These are phyloP conservation scores for Vicia sativa DNA, from an alignment of 306 rosid genomes.

Conservation along the genomic window DNA sequence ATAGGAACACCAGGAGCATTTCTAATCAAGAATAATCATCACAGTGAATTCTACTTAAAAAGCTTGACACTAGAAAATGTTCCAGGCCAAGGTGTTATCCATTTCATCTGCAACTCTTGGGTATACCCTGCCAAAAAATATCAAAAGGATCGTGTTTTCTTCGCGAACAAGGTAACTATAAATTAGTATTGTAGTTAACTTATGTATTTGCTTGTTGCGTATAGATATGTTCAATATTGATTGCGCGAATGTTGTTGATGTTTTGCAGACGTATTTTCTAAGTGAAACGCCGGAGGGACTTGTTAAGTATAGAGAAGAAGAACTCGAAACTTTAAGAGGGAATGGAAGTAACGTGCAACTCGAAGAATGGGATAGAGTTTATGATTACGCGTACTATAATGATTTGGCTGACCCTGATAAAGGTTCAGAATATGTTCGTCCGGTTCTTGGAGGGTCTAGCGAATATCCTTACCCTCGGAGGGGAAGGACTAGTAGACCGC, in stretches of 20 bases:
- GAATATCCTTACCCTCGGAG: slow-evolving; percentile 84
- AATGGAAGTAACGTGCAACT: slow-evolving; percentile 55
- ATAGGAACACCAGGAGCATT: slow-evolving; percentile 78
- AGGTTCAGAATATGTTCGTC: slow-evolving; percentile 55
- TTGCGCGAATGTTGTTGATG: not conserved
- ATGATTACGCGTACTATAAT: slow-evolving; percentile 78
- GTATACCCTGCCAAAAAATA: slow-evolving; percentile 66
- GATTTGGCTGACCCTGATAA: slow-evolving; percentile 66
- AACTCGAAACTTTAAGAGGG: slow-evolving; percentile 69
- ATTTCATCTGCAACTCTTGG: slow-evolving; percentile 90
- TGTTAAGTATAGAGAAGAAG: slow-evolving; percentile 67
- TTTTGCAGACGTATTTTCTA: slow-evolving; percentile 65
- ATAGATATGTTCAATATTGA: not conserved
- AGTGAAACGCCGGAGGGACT: slow-evolving; percentile 69
- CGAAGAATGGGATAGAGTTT: slow-evolving; percentile 76
- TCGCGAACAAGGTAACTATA: slow-evolving; percentile 55
- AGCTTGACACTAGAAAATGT: slow-evolving; percentile 65
- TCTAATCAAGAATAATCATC: slow-evolving; percentile 66
- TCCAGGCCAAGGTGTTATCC: slow-evolving; percentile 65
- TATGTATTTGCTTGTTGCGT: not conserved
- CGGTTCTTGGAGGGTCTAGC: slow-evolving; percentile 77
- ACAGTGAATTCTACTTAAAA: slow-evolving; percentile 66
- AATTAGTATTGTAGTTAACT: too few species aligned
- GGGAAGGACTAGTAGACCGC: slow-evolving; percentile 75
- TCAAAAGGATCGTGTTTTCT: slow-evolving; percentile 68